Conservation (phyloP, 129 eudicot species). For the Chrysanthemum makinoi region DNA sequence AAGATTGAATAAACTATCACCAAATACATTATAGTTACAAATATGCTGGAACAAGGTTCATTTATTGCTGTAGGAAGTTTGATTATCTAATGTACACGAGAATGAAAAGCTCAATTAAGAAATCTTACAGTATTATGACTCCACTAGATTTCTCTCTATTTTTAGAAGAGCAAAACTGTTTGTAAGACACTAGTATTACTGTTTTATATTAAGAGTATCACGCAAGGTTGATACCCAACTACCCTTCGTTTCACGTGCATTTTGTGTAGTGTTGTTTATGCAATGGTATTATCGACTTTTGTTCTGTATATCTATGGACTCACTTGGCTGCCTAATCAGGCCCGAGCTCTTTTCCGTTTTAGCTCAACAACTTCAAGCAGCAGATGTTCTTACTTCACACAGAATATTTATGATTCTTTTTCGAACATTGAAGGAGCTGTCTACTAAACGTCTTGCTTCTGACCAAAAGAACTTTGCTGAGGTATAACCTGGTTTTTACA, state of each 20-base stretch:
- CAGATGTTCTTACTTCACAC: conserved; percentile 82
- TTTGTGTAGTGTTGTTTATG: conserved; percentile 17
- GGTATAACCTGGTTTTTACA: conserved; percentile 36
- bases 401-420: conserved; percentile 89
- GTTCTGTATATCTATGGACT: conserved; percentile 18
- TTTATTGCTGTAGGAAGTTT: too few species aligned
- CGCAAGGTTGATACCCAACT: background rate
- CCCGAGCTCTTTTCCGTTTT: conserved; percentile 73
- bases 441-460: conserved; percentile 84
- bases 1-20: too few species aligned
- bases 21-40: too few species aligned
- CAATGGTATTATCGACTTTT: conserved; percentile 6
- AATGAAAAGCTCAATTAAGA: too few species aligned
- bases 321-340: conserved; percentile 53
- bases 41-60: too few species aligned
- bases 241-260: background rate
- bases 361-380: conserved; percentile 86
- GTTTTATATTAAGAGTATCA: background rate
- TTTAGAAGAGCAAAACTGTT: background rate
- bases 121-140: too few species aligned
- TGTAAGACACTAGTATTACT: background rate
- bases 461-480: conserved; percentile 91
- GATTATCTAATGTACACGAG: too few species aligned
- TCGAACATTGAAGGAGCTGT: conserved; percentile 84
- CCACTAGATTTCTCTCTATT: too few species aligned